Conservation (phyloP, 306 rosid genomes). For the Vigna mungo region DNA sequence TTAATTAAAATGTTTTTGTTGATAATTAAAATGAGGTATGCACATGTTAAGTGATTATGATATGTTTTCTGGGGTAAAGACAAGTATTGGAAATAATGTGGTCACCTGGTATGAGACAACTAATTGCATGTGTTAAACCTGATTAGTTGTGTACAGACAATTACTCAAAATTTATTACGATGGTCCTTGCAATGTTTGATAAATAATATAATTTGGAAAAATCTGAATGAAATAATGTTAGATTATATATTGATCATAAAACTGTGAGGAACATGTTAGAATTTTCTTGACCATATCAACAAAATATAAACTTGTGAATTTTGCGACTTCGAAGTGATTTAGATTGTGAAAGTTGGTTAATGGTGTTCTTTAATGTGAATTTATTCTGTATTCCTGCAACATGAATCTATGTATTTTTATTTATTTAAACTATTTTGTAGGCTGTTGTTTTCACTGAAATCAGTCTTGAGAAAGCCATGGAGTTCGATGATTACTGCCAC, state of each 20-base stretch:
- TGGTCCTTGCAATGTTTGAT: slow-evolving; percentile 2
- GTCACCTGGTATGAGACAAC: not conserved
- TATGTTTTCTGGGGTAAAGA: not conserved
- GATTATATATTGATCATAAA: slow-evolving; percentile 2
- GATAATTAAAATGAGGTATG: not conserved
- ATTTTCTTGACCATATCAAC: slow-evolving; percentile 1
- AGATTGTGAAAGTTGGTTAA: slow-evolving; percentile 14
- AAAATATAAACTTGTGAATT: not conserved
- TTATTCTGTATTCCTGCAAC: slow-evolving; percentile 8
- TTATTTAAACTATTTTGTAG: slow-evolving; percentile 54
- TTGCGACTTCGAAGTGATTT: not conserved
- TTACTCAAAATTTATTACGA: not conserved
- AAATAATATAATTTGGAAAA: not conserved
- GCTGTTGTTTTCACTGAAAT: slow-evolving; percentile 87
- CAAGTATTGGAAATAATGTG: slow-evolving; percentile 8
- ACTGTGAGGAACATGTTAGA: slow-evolving; percentile 19
- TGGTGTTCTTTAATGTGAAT: slow-evolving; percentile 8
- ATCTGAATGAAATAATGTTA: slow-evolving; percentile 8
- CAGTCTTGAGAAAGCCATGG: slow-evolving; percentile 76
- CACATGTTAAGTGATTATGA: slow-evolving; percentile 7
- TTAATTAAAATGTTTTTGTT: not conserved
- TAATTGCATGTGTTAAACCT: not conserved
- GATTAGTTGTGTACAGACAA: not conserved
- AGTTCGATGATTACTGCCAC: slow-evolving; percentile 83
- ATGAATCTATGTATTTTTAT: slow-evolving; percentile 18